Evolutionary conservation across 208 protist species (phyloP).

Genomic region (Acanthamoeba lenticulata): DNA sequence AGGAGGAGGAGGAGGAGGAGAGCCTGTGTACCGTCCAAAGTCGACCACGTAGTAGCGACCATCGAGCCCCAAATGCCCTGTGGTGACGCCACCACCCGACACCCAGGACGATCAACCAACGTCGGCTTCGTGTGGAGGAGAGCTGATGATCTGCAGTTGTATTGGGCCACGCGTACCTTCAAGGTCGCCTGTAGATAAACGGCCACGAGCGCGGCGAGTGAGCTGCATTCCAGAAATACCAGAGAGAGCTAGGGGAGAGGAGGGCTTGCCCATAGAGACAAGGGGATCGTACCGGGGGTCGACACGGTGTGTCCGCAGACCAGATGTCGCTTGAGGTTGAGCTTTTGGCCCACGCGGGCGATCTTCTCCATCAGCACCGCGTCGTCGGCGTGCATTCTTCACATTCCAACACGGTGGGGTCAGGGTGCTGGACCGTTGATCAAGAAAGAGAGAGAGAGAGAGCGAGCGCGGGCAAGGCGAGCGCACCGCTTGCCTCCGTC

Average conservation of each 20-base stretch:
- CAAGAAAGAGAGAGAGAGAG: too few species aligned
- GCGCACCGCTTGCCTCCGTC: conserved; percentile 18
- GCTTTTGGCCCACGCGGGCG: background rate
- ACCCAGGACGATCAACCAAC: background rate
- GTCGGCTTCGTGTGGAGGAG: background rate
- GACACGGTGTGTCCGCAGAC: background rate
- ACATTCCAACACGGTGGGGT: background rate
- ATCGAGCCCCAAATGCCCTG: background rate
- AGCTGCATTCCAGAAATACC: background rate
- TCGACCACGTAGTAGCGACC: background rate
- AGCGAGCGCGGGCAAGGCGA: too few species aligned
- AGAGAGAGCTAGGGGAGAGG: background rate
- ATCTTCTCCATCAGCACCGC: conserved; percentile 14
- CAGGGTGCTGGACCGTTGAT: too few species aligned
- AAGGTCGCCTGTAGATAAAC: background rate
- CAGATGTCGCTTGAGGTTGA: conserved; percentile 6
- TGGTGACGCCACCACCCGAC: background rate
- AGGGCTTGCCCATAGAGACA: background rate
- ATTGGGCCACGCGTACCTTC: background rate
- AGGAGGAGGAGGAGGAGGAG: background rate
- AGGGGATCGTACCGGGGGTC: background rate
- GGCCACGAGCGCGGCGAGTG: background rate
- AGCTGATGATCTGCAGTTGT: background rate
- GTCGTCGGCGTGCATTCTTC: background rate
- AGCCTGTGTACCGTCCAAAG: background rate